A percentile compares a stretch with the other conserved stretches of the same genome.
These are phyloP conservation scores for Polytolypa hystricis DNA, from an alignment of 2,329 filamentous ascomycete species.

Conservation along the genomic window DNA sequence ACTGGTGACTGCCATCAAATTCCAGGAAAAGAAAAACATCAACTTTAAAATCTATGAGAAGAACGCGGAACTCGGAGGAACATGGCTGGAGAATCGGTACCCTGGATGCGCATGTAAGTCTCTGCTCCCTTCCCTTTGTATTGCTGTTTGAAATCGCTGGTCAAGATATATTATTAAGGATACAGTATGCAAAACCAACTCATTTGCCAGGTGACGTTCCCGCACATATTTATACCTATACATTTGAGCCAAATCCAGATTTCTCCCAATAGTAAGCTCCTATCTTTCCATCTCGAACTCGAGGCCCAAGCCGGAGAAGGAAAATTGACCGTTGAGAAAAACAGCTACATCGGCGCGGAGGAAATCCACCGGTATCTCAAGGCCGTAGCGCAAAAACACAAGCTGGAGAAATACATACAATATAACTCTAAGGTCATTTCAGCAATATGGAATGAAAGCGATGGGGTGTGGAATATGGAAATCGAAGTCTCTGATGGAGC, in stretches of 20 bases:
- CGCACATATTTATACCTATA: conserved; percentile 58
- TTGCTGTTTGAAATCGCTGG: neutral
- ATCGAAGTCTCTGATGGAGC: conserved; percentile 19
- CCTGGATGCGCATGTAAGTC: conserved; percentile 56
- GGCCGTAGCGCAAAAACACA: conserved; percentile 49
- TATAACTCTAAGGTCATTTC: conserved; percentile 46
- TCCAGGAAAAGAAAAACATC: conserved; percentile 11
- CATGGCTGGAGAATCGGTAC: conserved; percentile 35
- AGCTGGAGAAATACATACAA: conserved; percentile 49
- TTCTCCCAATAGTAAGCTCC: conserved; percentile 53
- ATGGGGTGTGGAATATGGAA: conserved; percentile 27
- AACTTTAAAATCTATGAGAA: conserved; percentile 18
- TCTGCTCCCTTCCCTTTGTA: too few species aligned
- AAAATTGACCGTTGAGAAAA: too few species aligned
- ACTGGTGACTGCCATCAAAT: conserved; percentile 9
- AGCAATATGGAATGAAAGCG: conserved; percentile 41
- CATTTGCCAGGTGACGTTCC: conserved; percentile 49
- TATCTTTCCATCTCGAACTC: too few species aligned
- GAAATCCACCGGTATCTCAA: conserved; percentile 62
- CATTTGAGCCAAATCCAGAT: conserved; percentile 54
- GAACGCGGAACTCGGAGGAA: conserved; percentile 24
- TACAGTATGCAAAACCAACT: neutral
- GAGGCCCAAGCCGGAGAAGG: too few species aligned
- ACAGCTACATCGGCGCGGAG: conserved; percentile 48
- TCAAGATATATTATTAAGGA: neutral